phyloP scores from a whole-genome alignment of 2,329 filamentous ascomycete genomes.

The Exserohilum rostratum region DNA sequence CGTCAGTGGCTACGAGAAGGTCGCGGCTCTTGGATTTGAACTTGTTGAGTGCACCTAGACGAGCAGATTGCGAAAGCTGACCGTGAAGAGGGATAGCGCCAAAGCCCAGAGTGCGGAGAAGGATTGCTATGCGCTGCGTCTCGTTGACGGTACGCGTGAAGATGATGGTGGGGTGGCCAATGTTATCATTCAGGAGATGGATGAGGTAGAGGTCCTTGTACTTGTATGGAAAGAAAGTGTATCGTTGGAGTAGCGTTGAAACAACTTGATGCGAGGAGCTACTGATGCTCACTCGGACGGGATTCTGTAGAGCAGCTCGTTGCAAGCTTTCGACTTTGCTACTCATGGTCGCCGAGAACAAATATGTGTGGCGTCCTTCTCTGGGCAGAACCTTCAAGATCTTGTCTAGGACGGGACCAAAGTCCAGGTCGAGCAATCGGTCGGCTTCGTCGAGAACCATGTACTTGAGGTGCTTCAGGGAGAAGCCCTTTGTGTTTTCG shows the following conservation, averaged over 20 bases:
- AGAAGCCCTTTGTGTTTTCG: slow-evolving; percentile 97
- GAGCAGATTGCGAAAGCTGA: slow-evolving; percentile 84
- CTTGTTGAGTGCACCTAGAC: slow-evolving; percentile 86
- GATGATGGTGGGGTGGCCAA: slow-evolving; percentile 84
- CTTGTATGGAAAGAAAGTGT: slow-evolving; percentile 75
- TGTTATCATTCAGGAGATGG: slow-evolving; percentile 82
- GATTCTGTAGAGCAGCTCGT: slow-evolving; percentile 84
- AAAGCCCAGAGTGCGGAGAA: slow-evolving; percentile 84
- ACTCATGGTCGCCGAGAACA: slow-evolving; percentile 94
- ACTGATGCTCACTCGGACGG: slow-evolving; percentile 80
- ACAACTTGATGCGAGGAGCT: slow-evolving; percentile 90
- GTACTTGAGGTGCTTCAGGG: slow-evolving; percentile 79
- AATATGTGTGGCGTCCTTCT: slow-evolving; percentile 65
- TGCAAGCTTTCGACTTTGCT: slow-evolving; percentile 93
- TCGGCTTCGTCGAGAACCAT: slow-evolving; percentile 97
- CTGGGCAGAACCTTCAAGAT: slow-evolving; percentile 83
- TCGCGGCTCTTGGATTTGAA: slow-evolving; percentile 81
- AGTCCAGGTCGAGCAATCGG: slow-evolving; percentile 88
- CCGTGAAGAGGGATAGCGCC: slow-evolving; percentile 92
- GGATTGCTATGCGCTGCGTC: slow-evolving; percentile 80
- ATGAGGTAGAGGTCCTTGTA: slow-evolving; percentile 91
- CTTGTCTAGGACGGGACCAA: slow-evolving; percentile 90
- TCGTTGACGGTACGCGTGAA: slow-evolving; percentile 94
- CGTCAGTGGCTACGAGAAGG: slow-evolving; percentile 90
- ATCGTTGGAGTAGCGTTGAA: slow-evolving; percentile 83